Evolutionary conservation across 2,329 filamentous ascomycete genomes (phyloP), one percentile per base, ranked within the genome.

Genomic region (Fusarium tupiense): DNA sequence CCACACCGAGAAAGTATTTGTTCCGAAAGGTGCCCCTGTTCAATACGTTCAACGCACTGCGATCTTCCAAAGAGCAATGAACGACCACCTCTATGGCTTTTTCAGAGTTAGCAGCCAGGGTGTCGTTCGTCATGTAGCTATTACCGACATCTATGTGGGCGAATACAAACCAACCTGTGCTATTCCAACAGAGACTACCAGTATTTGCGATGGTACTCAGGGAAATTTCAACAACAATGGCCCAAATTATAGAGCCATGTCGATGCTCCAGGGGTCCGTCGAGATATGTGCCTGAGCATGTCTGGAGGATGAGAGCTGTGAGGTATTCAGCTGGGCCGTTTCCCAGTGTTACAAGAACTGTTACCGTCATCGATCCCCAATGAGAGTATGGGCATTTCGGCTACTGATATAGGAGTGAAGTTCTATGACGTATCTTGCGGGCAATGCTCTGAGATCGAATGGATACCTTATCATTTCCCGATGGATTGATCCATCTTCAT

Each of bases 371-470:
- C 14, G 22, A 24, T 17, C 11, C 40, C 50, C 5, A 41, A 38
- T 9, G 35, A 67, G 13, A 22, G 38, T 12, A n/a, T 68, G 26
- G 20, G 17, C 24, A 38, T 53, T 4, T 19, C 37, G 14, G 40
- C 37, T 9, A 22, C 46, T n/a, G 60, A 44, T 16, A 47, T 62
- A 22, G 62, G 62, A 33, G 14, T 6, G 9, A 16, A 37, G 10
- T 61, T 67, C 44, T 60, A 67, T 29, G 53, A 60, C 16, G 33
- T 29, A 37, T 67, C 62, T 24, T 67, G 61, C 50, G 38, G 61
- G 62, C 26, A 52, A 40, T 53, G 52, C 29, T 66, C 38, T 26
- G 20, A 47, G 6, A 31, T 66, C 29, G 52, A 52, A 38, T 67
- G 46, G 20, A 35, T 35, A 10, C 46, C 62, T 8, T 53, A 38